Evolutionary conservation across 1,284 basidiomycete genomes (phyloP).

Genomic region (Xerocomus nothofagi): DNA sequence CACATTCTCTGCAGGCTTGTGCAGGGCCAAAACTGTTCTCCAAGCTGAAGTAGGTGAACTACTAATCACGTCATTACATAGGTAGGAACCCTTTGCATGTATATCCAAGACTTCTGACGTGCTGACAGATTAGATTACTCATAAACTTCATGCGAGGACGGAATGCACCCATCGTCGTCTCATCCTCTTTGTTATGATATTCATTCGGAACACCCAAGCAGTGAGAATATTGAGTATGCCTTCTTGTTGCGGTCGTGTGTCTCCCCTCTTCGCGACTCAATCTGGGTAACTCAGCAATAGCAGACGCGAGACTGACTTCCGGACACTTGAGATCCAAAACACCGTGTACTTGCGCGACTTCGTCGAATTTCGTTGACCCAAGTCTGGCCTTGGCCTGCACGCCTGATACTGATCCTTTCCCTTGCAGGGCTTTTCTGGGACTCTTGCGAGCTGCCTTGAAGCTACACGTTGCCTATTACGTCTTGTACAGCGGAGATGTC

Average conservation of each 20-base stretch:
- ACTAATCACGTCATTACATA: slow-evolving; percentile 12
- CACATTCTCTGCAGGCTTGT: slow-evolving; percentile 48
- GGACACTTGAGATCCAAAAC: not conserved
- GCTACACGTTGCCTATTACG: not conserved
- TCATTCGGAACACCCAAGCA: not conserved
- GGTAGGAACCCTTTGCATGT: slow-evolving; percentile 12
- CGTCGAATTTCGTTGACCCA: not conserved
- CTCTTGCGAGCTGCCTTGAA: not conserved
- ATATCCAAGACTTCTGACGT: slow-evolving; percentile 1
- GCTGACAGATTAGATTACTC: slow-evolving; percentile 21
- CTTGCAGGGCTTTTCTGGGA: too few relatives aligned
- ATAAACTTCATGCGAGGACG: slow-evolving; percentile 1
- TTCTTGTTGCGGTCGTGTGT: not conserved
- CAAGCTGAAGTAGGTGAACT: slow-evolving; percentile 50
- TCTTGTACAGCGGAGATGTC: not conserved
- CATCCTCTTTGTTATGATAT: not conserved
- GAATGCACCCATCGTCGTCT: slow-evolving; percentile 11
- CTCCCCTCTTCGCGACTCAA: not conserved
- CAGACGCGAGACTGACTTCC: not conserved
- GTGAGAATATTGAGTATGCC: not conserved
- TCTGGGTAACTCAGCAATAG: not conserved
- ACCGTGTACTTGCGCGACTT: not conserved
- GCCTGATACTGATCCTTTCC: not conserved
- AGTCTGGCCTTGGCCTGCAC: not conserved
- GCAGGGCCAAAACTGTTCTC: slow-evolving; percentile 80